Evolutionary conservation across 768 basidiomycete species (phyloP).

Genomic region (Sporobolomyces roseus): DNA sequence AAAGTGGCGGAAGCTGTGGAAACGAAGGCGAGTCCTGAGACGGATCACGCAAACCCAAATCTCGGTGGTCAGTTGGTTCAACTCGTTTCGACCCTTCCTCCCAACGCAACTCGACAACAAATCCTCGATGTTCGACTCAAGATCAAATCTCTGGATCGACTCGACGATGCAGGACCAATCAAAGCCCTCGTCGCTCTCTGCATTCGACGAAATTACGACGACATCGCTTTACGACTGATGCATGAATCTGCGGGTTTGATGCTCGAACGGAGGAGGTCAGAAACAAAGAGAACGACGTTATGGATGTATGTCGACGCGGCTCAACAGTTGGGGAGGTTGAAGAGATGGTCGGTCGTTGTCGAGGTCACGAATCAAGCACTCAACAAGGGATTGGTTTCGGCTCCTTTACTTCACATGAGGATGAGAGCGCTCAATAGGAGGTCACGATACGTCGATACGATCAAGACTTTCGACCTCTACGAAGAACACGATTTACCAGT

Average conservation of each 20-base stretch:
- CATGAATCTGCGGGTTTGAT: background rate
- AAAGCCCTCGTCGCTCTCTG: background rate
- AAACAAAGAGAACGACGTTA: background rate
- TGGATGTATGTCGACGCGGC: slow-evolving; percentile 9
- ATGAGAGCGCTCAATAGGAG: slow-evolving; percentile 24
- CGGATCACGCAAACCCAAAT: background rate
- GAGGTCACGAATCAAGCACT: slow-evolving; percentile 18
- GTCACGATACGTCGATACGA: slow-evolving; percentile 8
- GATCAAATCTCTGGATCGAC: background rate
- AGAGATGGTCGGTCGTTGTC: slow-evolving; percentile 3
- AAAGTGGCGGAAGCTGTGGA: background rate
- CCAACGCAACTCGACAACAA: background rate
- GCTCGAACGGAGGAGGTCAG: background rate
- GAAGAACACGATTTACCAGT: background rate
- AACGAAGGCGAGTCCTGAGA: background rate
- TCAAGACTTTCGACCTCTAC: slow-evolving; percentile 15
- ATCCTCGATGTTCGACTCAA: background rate
- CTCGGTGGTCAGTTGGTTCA: background rate
- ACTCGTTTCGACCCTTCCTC: background rate
- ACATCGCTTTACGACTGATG: slow-evolving; percentile 9
- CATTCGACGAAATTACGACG: background rate
- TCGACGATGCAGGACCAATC: slow-evolving; percentile 8
- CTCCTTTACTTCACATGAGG: background rate
- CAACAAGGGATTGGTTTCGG: background rate
- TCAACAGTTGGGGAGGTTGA: background rate